These are phyloP conservation scores for Tulasnella sp. DNA, from an alignment of 768 basidiomycete species.

Conservation along the genomic window DNA sequence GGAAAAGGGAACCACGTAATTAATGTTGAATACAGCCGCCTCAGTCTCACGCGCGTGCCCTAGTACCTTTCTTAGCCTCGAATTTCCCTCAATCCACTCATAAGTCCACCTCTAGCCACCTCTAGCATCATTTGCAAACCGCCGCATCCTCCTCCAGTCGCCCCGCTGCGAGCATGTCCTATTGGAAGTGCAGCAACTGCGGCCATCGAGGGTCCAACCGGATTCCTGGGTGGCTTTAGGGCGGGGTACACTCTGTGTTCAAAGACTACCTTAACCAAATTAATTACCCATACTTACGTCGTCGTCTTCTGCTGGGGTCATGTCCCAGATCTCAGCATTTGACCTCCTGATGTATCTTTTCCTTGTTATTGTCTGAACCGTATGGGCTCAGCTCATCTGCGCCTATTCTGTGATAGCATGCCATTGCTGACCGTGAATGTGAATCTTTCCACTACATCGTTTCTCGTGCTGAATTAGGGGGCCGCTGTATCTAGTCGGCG, in stretches of 20 bases:
- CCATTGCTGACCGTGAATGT: background rate
- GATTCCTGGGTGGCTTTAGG: constrained; percentile 11
- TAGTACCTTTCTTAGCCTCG: background rate
- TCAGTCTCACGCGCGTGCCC: background rate
- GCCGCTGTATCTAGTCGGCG: background rate
- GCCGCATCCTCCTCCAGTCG: background rate
- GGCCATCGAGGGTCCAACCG: background rate
- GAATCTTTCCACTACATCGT: background rate
- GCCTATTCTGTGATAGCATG: background rate
- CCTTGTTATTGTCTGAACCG: too few species aligned
- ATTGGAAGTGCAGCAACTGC: background rate
- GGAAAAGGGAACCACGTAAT: background rate
- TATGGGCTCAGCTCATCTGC: background rate
- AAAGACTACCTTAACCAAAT: background rate
- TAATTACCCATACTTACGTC: background rate
- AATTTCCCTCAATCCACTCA: background rate
- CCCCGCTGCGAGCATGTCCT: background rate
- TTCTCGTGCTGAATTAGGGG: background rate
- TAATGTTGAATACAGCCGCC: background rate
- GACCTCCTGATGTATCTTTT: background rate
- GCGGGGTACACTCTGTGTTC: background rate
- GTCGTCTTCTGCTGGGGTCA: background rate
- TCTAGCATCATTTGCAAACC: background rate
- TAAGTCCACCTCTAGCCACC: background rate
- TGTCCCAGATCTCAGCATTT: background rate